Conservation (phyloP, 768 basidiomycete genomes). For the Kwoniella dendrophila region DNA sequence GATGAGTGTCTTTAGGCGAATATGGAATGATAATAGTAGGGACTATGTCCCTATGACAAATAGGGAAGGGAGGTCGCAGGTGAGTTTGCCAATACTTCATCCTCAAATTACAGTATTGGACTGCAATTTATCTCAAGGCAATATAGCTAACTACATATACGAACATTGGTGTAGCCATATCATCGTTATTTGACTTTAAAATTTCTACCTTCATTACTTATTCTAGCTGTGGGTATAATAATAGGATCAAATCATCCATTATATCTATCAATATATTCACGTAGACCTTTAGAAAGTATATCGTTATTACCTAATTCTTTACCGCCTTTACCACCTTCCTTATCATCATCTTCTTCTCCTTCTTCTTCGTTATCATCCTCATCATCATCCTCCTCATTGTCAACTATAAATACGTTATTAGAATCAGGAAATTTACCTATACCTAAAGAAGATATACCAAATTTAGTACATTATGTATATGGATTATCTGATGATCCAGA, state of each 20-base stretch:
- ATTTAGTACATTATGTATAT: conserved; percentile 54
- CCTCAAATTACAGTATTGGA: neutral
- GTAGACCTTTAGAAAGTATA: conserved; percentile 16
- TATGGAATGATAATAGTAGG: conserved; percentile 4
- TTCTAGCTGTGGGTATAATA: conserved; percentile 34
- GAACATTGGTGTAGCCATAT: neutral
- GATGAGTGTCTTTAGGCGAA: too few relatives aligned
- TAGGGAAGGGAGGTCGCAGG: conserved; percentile 8
- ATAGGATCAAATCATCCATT: conserved; percentile 40
- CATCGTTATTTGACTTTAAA: neutral
- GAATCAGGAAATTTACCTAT: conserved; percentile 30
- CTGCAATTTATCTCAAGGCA: too few relatives aligned
- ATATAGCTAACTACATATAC: neutral
- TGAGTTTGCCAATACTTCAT: neutral
- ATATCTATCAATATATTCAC: conserved; percentile 45
- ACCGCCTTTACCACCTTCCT: too few relatives aligned
- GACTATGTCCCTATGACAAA: conserved; percentile 24
- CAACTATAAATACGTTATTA: too few relatives aligned
- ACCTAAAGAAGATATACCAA: conserved; percentile 41
- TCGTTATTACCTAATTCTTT: conserved; percentile 30
- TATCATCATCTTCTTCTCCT: too few relatives aligned
- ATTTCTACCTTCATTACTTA: conserved; percentile 11
- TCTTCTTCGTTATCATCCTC: too few relatives aligned
- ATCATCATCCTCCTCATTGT: conserved; percentile 14
- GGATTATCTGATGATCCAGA: conserved; percentile 45